A percentile compares a stretch with the other conserved stretches of the same genome.
phyloP scores from a whole-genome alignment of 192 early-diverging fungal genomes.

The Coemansia sp. region DNA sequence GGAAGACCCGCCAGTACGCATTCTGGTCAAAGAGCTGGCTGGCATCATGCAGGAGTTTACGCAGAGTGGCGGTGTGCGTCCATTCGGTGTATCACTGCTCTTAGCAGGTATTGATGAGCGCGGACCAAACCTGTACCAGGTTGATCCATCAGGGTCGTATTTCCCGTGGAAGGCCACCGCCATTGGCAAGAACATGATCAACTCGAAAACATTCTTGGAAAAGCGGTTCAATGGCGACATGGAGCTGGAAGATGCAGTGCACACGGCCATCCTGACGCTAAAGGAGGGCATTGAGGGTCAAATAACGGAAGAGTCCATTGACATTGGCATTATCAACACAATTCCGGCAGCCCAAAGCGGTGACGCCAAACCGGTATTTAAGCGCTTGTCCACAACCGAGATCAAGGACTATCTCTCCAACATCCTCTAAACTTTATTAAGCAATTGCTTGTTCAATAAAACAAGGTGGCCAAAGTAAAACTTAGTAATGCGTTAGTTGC shows the following conservation, averaged over 20 bases:
- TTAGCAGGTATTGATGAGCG: conserved; percentile 92
- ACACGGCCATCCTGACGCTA: conserved; percentile 97
- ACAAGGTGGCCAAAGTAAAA: no score
- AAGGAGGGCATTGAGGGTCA: conserved; percentile 99
- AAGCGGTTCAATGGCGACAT: conserved; percentile 91
- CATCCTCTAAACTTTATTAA: conserved; percentile 51
- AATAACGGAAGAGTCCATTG: conserved; percentile 94
- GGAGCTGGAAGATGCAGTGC: conserved; percentile 97
- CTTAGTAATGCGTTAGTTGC: conserved; percentile 22
- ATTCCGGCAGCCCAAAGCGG: conserved; percentile 47
- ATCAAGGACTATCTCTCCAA: conserved; percentile 98
- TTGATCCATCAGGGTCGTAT: conserved; percentile 98
- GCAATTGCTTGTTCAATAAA: no score
- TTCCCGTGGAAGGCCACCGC: conserved; percentile 99
- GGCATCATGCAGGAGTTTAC: conserved; percentile 99
- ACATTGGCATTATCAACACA: conserved; percentile 83
- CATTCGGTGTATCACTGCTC: conserved; percentile 97
- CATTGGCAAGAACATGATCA: conserved; percentile 99
- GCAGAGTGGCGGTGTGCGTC: conserved; percentile 97
- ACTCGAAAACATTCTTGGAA: conserved; percentile 99
- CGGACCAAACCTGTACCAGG: conserved; percentile 94
- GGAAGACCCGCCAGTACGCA: conserved; percentile 92
- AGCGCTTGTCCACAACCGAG: conserved; percentile 75
- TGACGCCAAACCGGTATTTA: conserved; percentile 69
- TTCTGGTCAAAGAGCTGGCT: conserved; percentile 96